Percentiles rank a stretch among this genome's conserved stretches.
phyloP scores from a whole-genome alignment of 345 rosid species.

The Syzygium oleosum region DNA sequence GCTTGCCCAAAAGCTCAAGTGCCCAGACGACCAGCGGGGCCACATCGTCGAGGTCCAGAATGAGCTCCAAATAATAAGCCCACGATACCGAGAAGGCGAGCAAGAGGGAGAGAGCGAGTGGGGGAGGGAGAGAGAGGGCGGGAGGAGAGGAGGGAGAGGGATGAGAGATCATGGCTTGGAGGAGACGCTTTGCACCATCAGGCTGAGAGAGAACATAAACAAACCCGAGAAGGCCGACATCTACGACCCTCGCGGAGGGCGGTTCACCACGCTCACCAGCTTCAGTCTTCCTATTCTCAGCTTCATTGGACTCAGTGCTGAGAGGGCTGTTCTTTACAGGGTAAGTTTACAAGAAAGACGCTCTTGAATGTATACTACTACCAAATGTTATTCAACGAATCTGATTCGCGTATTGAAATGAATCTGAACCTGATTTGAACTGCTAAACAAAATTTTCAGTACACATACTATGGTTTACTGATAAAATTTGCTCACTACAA shows the following conservation, averaged over 20 bases:
- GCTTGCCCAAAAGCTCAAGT: constrained; percentile 37
- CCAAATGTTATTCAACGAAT: not conserved
- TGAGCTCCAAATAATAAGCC: constrained; percentile 21
- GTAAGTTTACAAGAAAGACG: not conserved
- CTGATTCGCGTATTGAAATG: not conserved
- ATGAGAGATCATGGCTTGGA: constrained; percentile 38
- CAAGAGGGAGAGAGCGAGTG: not conserved
- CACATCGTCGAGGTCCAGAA: constrained; percentile 32
- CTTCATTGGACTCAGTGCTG: constrained; percentile 37
- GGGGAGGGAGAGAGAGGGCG: not conserved
- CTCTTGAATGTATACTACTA: not conserved
- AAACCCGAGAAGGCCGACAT: constrained; percentile 42
- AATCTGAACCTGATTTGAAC: not conserved
- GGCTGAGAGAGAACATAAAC: constrained; percentile 32
- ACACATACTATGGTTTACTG: not conserved
- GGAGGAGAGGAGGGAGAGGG: not conserved
- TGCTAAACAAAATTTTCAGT: not conserved
- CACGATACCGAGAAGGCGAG: constrained; percentile 1
- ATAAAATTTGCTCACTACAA: not conserved
- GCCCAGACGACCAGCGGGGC: constrained; percentile 38
- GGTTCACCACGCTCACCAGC: constrained; percentile 45
- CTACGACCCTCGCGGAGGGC: constrained; percentile 57
- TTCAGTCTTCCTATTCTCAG: constrained; percentile 47
- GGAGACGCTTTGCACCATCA: constrained; percentile 47
- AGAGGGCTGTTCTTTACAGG: constrained; percentile 33